phyloP scores from a whole-genome alignment of 2,329 filamentous ascomycete species.

The Dactylellina cionopaga region DNA sequence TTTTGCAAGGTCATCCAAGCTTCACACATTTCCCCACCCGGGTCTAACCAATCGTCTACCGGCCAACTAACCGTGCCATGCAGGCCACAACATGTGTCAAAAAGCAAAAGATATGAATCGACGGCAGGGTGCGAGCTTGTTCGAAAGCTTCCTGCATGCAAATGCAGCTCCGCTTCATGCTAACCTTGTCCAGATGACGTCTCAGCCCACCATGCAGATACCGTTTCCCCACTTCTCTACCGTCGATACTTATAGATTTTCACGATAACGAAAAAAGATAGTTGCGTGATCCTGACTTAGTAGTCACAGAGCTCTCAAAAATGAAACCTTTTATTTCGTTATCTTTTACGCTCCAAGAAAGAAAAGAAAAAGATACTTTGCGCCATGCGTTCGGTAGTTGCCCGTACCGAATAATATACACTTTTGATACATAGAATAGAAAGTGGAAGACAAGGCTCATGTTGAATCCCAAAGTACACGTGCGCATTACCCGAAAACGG shows the following conservation, averaged over 20 bases:
- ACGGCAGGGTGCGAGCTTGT: not conserved
- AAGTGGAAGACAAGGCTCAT: too few species aligned
- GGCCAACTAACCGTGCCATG: constrained; percentile 39
- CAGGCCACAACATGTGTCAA: constrained; percentile 26
- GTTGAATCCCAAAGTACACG: constrained; percentile 41
- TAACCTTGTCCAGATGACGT: constrained; percentile 50
- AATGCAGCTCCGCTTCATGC: constrained; percentile 18
- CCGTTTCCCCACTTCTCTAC: constrained; percentile 27
- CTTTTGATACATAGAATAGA: not conserved
- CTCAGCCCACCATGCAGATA: constrained; percentile 36
- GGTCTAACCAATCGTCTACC: constrained; percentile 31
- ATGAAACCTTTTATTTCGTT: not conserved
- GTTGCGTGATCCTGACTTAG: not conserved
- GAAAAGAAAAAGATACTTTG: too few species aligned
- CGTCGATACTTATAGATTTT: constrained; percentile 27
- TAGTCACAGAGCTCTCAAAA: constrained; percentile 13
- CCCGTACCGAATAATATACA: not conserved
- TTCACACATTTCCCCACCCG: constrained; percentile 25
- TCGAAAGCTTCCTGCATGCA: not conserved
- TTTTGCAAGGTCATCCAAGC: constrained; percentile 19
- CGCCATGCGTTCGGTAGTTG: too few species aligned
- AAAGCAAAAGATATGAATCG: constrained; percentile 24
- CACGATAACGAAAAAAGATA: constrained; percentile 14
- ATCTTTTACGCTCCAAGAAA: not conserved
- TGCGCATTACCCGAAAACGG: constrained; percentile 36